These are phyloP conservation scores for Westerdykella sp. DNA, from an alignment of 2,329 filamentous ascomycete genomes.

Conservation along the genomic window DNA sequence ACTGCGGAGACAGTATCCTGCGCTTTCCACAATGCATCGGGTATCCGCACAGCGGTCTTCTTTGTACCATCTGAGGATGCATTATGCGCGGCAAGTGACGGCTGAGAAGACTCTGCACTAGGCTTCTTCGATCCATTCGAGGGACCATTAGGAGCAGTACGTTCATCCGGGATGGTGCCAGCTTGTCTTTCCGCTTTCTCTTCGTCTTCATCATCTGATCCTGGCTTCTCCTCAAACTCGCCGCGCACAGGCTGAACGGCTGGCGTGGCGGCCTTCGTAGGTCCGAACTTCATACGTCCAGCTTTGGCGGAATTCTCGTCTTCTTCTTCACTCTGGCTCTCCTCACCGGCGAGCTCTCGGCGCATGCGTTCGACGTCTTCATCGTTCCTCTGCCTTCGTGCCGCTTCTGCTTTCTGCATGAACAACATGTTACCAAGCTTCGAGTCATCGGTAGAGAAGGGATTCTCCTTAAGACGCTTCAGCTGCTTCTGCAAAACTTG, in stretches of 20 bases:
- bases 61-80: conserved; percentile 14
- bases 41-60: conserved; percentile 15
- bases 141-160: conserved; percentile 13
- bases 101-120: background rate
- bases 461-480: conserved; percentile 39
- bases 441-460: conserved; percentile 53
- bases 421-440: conserved; percentile 82
- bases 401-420: conserved; percentile 83
- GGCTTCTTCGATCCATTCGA: conserved; percentile 9
- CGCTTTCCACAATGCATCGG: conserved; percentile 13
- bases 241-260: conserved; percentile 34
- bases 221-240: conserved; percentile 57
- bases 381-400: conserved; percentile 73
- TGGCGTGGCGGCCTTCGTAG: conserved; percentile 32
- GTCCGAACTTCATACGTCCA: conserved; percentile 67
- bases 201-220: conserved; percentile 42
- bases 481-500: conserved; percentile 31
- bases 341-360: conserved; percentile 60
- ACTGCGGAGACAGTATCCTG: conserved; percentile 6
- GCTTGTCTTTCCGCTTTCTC: conserved; percentile 20
- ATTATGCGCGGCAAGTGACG: background rate
- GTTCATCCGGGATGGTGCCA: conserved; percentile 26
- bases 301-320: conserved; percentile 52
- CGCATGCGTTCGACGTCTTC: conserved; percentile 56
- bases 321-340: conserved; percentile 47